Base-by-base conservation (phyloP, 2,329 filamentous ascomycete species). In the Penicillium sp. region DNA sequence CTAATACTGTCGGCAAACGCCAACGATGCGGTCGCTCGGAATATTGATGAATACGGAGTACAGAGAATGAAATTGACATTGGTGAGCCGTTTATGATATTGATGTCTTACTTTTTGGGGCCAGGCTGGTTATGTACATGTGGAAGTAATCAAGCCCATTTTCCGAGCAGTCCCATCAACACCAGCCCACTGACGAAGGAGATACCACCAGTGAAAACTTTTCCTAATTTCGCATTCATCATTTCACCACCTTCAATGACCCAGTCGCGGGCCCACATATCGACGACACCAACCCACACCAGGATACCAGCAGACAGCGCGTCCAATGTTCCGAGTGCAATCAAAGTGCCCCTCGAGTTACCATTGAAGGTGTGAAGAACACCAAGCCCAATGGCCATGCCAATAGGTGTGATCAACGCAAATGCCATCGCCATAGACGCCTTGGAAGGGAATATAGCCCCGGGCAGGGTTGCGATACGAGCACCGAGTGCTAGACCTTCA, bases 351-450 rank as follows among this genome's bases (percentile, higher is more conserved):
- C 79, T 81, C 61, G 89, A 82, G 63, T 89, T 90, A 4, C 87
- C 88, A 63, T 92, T 91, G 74, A 91, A 91, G 9, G 78, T 69
- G 37, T 86, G 74, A 29, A 91, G 72, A 4, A 89, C 87, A 3
- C 87, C 87, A 34, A 91, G 85, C 1, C 89, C 89, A 56, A 93
- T 91, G 0, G 85, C 87, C 88, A 92, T 92, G 12, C 89, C 89
- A 31, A 90, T 75, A 0, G 89, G 89, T 0, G 89, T 92, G 52
- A 90, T 84, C 27, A 91, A 74, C 0, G 87, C 82, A 63, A 91
- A 92, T 0, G 80, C 78, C 1, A 71, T 61, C 0, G 82, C 87
- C 74, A 92, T 84, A 13, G 83, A 58, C 3, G 85, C 72, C 67
- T 90, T 74, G 38, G 50, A 62, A n/a, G 58, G 63, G 46, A 71